Conservation (phyloP, 805 yeast genomes). For the Ogataea nitratoaversa region DNA sequence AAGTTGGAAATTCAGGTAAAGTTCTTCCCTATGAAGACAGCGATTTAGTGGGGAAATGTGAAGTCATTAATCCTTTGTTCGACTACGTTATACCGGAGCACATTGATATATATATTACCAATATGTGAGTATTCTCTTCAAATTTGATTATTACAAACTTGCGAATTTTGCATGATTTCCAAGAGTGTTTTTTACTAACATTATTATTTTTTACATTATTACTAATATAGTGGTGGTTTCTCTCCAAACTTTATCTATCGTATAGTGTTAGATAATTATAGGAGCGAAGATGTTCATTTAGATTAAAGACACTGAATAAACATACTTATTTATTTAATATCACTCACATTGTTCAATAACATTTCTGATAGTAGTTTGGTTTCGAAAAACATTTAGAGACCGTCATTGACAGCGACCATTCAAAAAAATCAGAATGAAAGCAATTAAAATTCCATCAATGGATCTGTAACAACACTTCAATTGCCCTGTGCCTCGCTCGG, state of each 20-base stretch:
- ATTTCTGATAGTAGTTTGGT: too few species aligned
- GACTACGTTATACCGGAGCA: conserved; percentile 93
- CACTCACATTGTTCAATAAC: too few species aligned
- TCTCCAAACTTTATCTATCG: conserved; percentile 95
- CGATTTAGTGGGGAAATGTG: conserved; percentile 64
- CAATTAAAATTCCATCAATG: too few species aligned
- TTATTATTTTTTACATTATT: conserved; percentile 5
- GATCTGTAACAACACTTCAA: neutral
- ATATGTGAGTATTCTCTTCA: conserved; percentile 42
- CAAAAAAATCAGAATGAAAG: too few species aligned
- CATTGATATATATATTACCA: conserved; percentile 90
- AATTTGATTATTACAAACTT: neutral
- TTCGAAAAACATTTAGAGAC: too few species aligned
- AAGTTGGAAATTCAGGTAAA: conserved; percentile 91
- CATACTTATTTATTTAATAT: neutral
- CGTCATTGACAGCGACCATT: too few species aligned
- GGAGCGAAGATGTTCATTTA: conserved; percentile 71
- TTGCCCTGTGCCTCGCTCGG: conserved; percentile 69
- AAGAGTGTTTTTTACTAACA: neutral
- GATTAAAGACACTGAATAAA: conserved; percentile 28
- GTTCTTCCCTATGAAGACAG: conserved; percentile 74
- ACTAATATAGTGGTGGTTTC: conserved; percentile 64
- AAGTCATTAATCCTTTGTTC: conserved; percentile 80
- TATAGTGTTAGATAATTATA: conserved; percentile 90
- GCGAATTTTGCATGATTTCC: neutral